phyloP scores from a whole-genome alignment of 2,329 filamentous ascomycete species.

The Stachybotrys elegans region DNA sequence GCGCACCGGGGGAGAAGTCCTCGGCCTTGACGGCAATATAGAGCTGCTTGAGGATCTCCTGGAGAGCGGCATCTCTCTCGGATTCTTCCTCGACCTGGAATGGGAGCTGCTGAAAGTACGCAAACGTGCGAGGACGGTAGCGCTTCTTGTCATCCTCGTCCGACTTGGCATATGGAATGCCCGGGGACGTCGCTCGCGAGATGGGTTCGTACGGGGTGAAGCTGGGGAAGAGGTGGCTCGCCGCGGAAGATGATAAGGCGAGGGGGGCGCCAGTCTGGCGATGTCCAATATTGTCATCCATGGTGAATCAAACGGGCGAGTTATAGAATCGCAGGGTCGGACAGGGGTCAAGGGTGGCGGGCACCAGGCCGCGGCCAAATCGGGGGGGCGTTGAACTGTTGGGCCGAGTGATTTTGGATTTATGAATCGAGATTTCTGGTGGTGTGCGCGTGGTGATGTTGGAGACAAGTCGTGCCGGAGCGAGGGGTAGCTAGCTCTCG shows the following conservation, averaged over 20 bases:
- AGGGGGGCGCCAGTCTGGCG: conserved; percentile 23
- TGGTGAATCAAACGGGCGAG: no score
- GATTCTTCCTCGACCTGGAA: conserved; percentile 79
- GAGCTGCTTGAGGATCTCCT: conserved; percentile 86
- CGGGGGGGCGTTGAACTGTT: no score
- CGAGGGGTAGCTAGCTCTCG: no score
- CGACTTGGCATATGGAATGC: conserved; percentile 48
- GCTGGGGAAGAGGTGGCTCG: conserved; percentile 26
- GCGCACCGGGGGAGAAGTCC: conserved; percentile 87
- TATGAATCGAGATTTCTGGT: no score
- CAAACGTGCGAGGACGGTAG: conserved; percentile 84
- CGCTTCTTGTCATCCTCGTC: conserved; percentile 54
- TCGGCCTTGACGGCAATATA: conserved; percentile 89
- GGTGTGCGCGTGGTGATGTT: no score
- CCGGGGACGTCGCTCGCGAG: conserved; percentile 83
- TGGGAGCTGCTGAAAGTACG: conserved; percentile 85
- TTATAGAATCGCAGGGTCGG: no score
- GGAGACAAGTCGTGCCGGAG: no score
- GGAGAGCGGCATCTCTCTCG: conserved; percentile 72
- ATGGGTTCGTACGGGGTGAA: conserved; percentile 58
- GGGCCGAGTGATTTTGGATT: no score
- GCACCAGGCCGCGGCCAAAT: background rate
- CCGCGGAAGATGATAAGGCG: conserved; percentile 24
- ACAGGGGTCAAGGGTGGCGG: background rate
- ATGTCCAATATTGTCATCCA: conserved; percentile 35